Conservation (phyloP, 1,284 basidiomycete genomes). For the Schizophyllum commune region DNA sequence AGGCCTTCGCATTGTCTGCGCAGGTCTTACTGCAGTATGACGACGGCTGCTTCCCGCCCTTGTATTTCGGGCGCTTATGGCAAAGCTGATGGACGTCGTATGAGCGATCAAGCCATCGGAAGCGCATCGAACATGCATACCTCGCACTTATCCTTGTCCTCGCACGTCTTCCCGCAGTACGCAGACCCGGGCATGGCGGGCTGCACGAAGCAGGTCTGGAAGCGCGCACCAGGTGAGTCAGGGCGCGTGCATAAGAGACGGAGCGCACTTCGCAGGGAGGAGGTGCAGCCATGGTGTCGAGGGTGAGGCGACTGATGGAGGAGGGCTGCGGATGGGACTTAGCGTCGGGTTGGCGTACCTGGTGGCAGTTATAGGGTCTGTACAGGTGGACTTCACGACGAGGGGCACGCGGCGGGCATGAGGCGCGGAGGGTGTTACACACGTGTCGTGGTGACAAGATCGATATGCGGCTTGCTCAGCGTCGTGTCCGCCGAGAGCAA, state of each 20-base stretch:
- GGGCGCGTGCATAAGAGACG: neutral
- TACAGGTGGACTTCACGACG: neutral
- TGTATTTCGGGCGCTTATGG: slow-evolving; percentile 43
- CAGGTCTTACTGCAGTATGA: slow-evolving; percentile 54
- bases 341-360: neutral
- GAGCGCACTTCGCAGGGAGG: neutral
- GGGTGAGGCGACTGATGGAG: neutral
- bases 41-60: slow-evolving; percentile 43
- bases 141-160: neutral
- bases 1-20: slow-evolving; percentile 32
- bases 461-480: neutral
- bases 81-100: slow-evolving; percentile 27
- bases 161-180: neutral
- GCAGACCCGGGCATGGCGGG: neutral
- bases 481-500: too few relatives aligned
- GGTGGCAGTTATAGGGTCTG: neutral
- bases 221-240: neutral
- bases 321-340: neutral
- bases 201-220: neutral
- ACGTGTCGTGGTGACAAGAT: neutral
- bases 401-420: neutral
- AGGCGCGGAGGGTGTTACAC: neutral
- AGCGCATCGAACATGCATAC: neutral
- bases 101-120: neutral
- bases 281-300: neutral